These are phyloP conservation scores for Ulota crispa DNA, from an alignment of 225 moss, liverwort and hornwort genomes.

Conservation along the genomic window DNA sequence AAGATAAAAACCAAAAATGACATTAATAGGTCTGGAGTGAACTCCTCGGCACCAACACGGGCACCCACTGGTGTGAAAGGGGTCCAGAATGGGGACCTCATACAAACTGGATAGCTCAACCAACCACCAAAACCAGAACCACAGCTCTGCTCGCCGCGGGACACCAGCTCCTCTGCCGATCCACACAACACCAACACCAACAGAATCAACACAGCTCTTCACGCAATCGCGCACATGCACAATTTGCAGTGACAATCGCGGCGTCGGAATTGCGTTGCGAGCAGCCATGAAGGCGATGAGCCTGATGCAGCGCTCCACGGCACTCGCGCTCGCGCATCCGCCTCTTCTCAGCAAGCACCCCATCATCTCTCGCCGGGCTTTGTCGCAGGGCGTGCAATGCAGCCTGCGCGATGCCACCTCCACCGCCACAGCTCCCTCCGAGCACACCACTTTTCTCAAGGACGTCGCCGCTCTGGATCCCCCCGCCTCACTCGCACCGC, in stretches of 20 bases:
- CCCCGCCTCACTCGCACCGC: conserved; percentile 55
- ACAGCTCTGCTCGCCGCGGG: background rate
- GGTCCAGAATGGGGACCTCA: conserved; percentile 20
- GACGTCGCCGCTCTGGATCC: conserved; percentile 71
- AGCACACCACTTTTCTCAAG: conserved; percentile 61
- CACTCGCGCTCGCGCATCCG: conserved; percentile 24
- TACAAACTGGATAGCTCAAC: conserved; percentile 21
- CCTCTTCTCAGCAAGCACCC: background rate
- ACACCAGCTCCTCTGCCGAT: background rate
- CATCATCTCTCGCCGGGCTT: background rate
- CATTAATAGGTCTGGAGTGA: too few species aligned
- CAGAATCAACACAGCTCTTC: background rate
- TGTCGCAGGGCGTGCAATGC: background rate
- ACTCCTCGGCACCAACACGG: too few species aligned
- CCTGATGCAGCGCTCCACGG: conserved; percentile 42
- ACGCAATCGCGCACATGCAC: background rate
- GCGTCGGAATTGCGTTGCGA: background rate
- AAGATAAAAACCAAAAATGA: too few species aligned
- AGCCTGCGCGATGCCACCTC: conserved; percentile 12
- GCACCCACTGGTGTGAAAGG: too few species aligned
- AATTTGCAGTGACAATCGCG: too few species aligned
- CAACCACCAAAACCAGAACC: conserved; percentile 18
- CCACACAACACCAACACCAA: too few species aligned
- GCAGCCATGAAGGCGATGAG: conserved; percentile 35
- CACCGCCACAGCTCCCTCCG: conserved; percentile 38